phyloP scores from a whole-genome alignment of 352 stramenopile genomes.

The Pythium sp. region DNA sequence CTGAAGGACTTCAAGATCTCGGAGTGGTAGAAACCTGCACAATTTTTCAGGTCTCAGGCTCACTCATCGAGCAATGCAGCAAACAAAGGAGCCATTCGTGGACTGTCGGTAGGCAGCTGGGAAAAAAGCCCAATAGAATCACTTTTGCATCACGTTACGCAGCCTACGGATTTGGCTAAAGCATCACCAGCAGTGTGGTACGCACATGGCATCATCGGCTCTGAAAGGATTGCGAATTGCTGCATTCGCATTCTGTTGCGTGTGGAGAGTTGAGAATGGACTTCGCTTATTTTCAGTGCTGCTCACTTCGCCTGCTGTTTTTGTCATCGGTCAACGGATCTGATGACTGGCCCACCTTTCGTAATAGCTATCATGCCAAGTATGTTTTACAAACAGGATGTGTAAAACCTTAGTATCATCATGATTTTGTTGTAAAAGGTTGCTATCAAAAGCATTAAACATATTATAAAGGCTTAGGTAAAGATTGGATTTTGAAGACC shows the following conservation, averaged over 20 bases:
- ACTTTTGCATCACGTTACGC: not conserved
- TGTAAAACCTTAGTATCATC: no score
- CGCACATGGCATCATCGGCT: not conserved
- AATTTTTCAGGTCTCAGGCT: no score
- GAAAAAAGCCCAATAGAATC: not conserved
- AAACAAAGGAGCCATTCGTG: no score
- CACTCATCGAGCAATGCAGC: no score
- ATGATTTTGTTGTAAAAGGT: no score
- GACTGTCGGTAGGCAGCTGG: no score
- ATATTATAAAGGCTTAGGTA: not conserved
- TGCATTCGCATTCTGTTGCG: not conserved
- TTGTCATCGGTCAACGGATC: not conserved
- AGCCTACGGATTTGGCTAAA: no score
- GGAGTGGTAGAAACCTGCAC: slow-evolving; percentile 53
- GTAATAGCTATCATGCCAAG: not conserved
- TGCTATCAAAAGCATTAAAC: no score
- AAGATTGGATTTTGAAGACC: not conserved
- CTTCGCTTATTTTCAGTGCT: not conserved
- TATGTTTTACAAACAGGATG: not conserved
- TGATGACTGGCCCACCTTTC: not conserved
- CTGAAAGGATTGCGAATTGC: not conserved
- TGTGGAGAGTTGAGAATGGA: not conserved
- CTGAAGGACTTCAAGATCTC: slow-evolving; percentile 75
- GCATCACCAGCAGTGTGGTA: no score
- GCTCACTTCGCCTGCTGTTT: not conserved